Evolutionary conservation across 2,329 filamentous ascomycete species (phyloP).

Genomic region (Aspergillus sclerotialis): DNA sequence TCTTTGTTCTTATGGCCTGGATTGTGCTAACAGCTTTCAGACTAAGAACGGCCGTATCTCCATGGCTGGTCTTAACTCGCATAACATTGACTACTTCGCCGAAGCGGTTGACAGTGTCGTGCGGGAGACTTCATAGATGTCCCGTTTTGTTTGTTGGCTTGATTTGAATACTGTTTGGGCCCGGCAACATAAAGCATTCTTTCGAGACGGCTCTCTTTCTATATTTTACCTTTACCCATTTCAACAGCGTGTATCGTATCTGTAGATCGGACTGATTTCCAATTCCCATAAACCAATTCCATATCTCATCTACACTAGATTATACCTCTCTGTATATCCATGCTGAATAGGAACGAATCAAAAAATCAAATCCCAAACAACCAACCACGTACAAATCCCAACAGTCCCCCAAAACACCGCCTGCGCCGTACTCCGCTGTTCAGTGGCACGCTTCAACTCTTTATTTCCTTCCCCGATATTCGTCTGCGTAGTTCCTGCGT

Average conservation of each 20-base stretch:
- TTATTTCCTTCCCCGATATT: constrained; percentile 87
- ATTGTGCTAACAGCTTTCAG: constrained; percentile 14
- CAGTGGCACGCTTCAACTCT: constrained; percentile 76
- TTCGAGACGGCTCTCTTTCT: too few species aligned
- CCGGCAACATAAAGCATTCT: background rate
- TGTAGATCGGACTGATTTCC: too few species aligned
- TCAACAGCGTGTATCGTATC: too few species aligned
- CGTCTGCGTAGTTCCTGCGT: constrained; percentile 72
- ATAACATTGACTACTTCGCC: constrained; percentile 90
- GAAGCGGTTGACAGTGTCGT: constrained; percentile 83
- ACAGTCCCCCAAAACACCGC: constrained; percentile 76
- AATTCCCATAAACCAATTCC: too few species aligned
- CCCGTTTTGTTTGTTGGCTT: constrained; percentile 1
- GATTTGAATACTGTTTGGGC: constrained; percentile 2
- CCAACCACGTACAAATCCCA: constrained; percentile 64
- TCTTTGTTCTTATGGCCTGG: constrained; percentile 2
- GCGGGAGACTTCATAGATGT: constrained; percentile 25
- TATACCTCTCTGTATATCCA: too few species aligned
- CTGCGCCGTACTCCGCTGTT: constrained; percentile 64
- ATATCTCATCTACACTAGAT: too few species aligned
- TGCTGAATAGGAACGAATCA: constrained; percentile 8
- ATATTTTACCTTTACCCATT: too few species aligned
- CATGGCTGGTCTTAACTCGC: constrained; percentile 93
- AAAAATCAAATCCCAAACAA: constrained; percentile 70
- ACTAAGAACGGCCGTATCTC: constrained; percentile 98